These are phyloP conservation scores for Microdochium trichocladiopsis DNA, from an alignment of 2,329 filamentous ascomycete genomes.

Conservation along the genomic window DNA sequence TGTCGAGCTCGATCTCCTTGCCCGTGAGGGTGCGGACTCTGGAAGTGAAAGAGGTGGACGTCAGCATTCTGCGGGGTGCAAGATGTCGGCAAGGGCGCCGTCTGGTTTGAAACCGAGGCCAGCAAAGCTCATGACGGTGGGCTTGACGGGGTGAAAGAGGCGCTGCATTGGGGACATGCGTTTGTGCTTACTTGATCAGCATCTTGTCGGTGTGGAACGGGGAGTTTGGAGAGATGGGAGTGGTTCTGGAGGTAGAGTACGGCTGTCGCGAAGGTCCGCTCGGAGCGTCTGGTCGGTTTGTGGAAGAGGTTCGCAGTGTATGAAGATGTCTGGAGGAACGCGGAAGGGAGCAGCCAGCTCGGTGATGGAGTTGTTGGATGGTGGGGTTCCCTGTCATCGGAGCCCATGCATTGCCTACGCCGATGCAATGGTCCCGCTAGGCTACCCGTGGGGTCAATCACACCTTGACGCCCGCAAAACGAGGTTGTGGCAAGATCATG, in stretches of 20 bases:
- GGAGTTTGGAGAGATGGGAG: not conserved
- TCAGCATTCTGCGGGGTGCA: slow-evolving; percentile 4
- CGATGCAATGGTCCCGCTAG: slow-evolving; percentile 7
- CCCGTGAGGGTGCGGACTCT: slow-evolving; percentile 97
- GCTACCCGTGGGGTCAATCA: not conserved
- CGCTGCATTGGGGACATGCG: too few relatives aligned
- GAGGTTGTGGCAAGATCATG: too few relatives aligned
- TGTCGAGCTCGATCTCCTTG: slow-evolving; percentile 98
- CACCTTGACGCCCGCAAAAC: not conserved
- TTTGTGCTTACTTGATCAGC: slow-evolving; percentile 45
- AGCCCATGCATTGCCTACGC: not conserved
- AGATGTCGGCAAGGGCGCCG: too few relatives aligned
- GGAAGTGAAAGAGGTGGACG: slow-evolving; percentile 4
- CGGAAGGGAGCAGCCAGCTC: not conserved
- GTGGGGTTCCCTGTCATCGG: not conserved
- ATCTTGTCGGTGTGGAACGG: slow-evolving; percentile 20
- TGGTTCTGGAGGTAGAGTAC: slow-evolving; percentile 21
- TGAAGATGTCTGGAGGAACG: not conserved
- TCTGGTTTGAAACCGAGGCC: too few relatives aligned
- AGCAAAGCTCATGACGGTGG: too few relatives aligned
- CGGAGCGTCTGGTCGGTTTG: too few relatives aligned
- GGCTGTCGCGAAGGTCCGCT: too few relatives aligned
- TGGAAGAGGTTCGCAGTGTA: too few relatives aligned
- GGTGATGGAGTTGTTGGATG: not conserved
- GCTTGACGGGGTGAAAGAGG: too few relatives aligned